Base-by-base conservation (phyloP, 495 filamentous ascomycete species). In the Tuber brumale region DNA sequence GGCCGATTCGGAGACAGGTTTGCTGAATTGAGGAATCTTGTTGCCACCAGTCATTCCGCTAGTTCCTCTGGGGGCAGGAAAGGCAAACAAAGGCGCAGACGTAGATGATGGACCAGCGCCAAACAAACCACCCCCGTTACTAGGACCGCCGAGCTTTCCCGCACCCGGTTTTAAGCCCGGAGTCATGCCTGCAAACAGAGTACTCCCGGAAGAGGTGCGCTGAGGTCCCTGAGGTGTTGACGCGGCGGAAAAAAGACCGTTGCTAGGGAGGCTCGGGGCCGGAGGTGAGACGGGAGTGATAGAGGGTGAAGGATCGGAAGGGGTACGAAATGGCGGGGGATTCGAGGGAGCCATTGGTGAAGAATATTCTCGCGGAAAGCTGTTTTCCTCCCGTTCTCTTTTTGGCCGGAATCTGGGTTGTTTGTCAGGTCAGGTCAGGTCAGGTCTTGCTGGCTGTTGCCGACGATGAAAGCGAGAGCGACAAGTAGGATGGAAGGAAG, bases 141-240 rank as follows among this genome's bases (percentile, higher is more conserved):
- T 72, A 8, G 44, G 46, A 19, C 72, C 43, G n/a, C 23, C 72
- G 45, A 70, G 27, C 48, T 27, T 51, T 37, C 42, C 42, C 46
- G 23, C n/a, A 4, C 51, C 69, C 14, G 35, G 19, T 46, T 75
- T 75, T 74, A 77, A 66, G 10, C 41, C 79, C 7, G 81, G 81
- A 23, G 81, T 82, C 21, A 73, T 71, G 61, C 81, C 81, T 42
- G 81, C 81, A 70, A 82, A 82, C 70, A 82, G 72, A 16, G 79
- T 80, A 48, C 72, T 74, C 41, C 77, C 77, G 9, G 79, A 80
- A 69, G 66, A 45, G 5, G 71, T 69, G 12, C 74, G 77, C 43
- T 77, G 79, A 16, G 77, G 70, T 27, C 74, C 69, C 21, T 73
- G 31, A 18, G 79, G 79, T 9, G 79, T 80, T 9, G 79, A 77